Conservation (phyloP, 495 filamentous ascomycete species). For the Ramalina intermedia region DNA sequence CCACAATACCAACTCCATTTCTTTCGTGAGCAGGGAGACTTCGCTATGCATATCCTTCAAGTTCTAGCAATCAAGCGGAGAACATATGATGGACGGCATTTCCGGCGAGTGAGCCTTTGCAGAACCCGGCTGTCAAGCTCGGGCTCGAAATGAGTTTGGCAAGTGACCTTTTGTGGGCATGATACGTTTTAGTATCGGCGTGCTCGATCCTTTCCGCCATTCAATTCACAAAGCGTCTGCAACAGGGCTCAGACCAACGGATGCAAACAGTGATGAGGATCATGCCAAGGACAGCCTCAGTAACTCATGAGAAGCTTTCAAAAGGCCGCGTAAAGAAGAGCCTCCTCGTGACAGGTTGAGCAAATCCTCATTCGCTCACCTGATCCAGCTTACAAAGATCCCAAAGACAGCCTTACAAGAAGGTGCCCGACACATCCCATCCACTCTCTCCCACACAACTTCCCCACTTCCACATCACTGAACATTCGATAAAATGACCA, state of each 20-base stretch:
- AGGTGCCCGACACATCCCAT: constrained; percentile 22
- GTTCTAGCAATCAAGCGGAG: constrained; percentile 10
- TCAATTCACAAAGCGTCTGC: background rate
- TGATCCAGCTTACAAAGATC: constrained; percentile 14
- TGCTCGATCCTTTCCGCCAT: constrained; percentile 11
- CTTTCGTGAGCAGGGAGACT: constrained; percentile 22
- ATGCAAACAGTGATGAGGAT: constrained; percentile 1
- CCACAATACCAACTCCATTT: constrained; percentile 17
- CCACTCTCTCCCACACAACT: constrained; percentile 20
- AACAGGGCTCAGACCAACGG: background rate
- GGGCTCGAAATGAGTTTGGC: constrained; percentile 3
- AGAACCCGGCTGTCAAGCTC: background rate
- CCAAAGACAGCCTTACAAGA: constrained; percentile 15
- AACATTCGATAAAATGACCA: constrained; percentile 36
- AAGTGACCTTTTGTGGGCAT: constrained; percentile 11
- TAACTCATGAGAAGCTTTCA: background rate
- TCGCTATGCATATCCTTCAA: constrained; percentile 25
- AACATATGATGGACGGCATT: constrained; percentile 3
- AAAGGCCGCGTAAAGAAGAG: constrained; percentile 3
- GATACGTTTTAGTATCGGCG: constrained; percentile 2
- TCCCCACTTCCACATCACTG: constrained; percentile 23
- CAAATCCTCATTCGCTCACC: too few relatives aligned
- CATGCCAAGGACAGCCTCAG: background rate
- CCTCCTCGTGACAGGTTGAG: background rate
- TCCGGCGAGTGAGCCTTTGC: constrained; percentile 37